A percentile compares a stretch with the other conserved stretches of the same genome.
Conservation (phyloP, 768 basidiomycete species). For the Tricholomella constricta region DNA sequence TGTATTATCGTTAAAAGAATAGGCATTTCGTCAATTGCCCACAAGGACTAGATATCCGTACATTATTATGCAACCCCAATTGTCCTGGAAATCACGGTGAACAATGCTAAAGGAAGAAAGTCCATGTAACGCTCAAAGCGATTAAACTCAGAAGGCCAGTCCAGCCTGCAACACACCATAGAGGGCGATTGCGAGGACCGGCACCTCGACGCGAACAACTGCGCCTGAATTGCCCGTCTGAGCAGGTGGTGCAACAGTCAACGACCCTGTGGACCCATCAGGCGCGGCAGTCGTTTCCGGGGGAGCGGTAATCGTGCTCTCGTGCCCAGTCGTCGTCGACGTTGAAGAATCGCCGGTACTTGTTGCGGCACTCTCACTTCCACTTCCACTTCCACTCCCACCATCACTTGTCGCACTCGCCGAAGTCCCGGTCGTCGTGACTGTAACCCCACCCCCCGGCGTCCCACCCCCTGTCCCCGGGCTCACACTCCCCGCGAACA, state of each 20-base stretch:
- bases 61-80: too few relatives aligned
- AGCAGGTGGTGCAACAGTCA: background rate
- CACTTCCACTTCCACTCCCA: background rate
- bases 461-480: slow-evolving; percentile 4
- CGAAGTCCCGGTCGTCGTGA: background rate
- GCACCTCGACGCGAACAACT: too few relatives aligned
- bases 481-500: slow-evolving; percentile 29
- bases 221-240: background rate
- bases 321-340: background rate
- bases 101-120: too few relatives aligned
- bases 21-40: too few relatives aligned
- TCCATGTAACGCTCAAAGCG: too few relatives aligned
- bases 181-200: too few relatives aligned
- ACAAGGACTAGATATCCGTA: too few relatives aligned
- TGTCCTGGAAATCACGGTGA: too few relatives aligned
- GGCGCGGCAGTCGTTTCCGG: background rate
- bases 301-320: background rate
- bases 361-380: background rate
- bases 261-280: background rate
- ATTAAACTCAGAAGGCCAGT: too few relatives aligned
- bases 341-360: background rate
- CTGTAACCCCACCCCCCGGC: background rate
- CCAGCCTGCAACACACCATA: too few relatives aligned
- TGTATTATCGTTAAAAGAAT: too few relatives aligned
- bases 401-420: background rate